Evolutionary conservation across 768 basidiomycete genomes (phyloP).

Genomic region (Holtermanniella nyarrowii): DNA sequence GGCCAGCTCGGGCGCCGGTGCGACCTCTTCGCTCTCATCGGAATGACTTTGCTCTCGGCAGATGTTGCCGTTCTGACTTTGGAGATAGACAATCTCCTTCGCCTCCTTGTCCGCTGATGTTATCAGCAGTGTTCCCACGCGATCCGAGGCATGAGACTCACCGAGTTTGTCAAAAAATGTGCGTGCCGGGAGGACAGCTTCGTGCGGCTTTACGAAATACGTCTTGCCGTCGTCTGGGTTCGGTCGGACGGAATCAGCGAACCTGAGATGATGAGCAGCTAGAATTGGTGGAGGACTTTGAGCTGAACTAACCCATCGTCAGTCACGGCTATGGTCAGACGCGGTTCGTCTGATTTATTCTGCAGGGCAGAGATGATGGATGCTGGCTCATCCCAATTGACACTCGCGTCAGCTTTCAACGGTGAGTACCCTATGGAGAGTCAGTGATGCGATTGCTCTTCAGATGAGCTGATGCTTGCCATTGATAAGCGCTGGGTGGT

Average conservation of each 20-base stretch:
- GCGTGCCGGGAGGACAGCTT: conserved; percentile 58
- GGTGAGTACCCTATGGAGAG: conserved; percentile 5
- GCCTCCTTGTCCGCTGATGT: conserved; percentile 9
- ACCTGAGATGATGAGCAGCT: conserved; percentile 43
- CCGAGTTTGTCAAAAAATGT: conserved; percentile 47
- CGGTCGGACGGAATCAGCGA: conserved; percentile 61
- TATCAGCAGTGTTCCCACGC: not conserved
- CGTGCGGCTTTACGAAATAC: conserved; percentile 67
- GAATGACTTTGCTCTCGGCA: conserved; percentile 39
- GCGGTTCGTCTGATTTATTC: too few species aligned
- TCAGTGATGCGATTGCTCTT: not conserved
- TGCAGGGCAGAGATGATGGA: conserved; percentile 44
- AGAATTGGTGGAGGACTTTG: conserved; percentile 4
- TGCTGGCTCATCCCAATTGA: conserved; percentile 52
- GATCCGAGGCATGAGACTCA: conserved; percentile 12
- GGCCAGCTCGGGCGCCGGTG: conserved; percentile 48
- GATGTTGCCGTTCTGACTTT: conserved; percentile 86
- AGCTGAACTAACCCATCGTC: conserved; percentile 59
- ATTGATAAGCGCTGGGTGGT: conserved; percentile 64
- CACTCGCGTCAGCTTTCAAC: conserved; percentile 37
- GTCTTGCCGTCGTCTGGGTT: conserved; percentile 47
- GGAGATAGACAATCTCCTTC: conserved; percentile 57
- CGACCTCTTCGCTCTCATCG: conserved; percentile 1
- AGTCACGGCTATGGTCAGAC: conserved; percentile 71
- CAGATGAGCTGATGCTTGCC: conserved; percentile 42